Conservation (phyloP, 208 protist genomes). For the Crithidia sp. region DNA sequence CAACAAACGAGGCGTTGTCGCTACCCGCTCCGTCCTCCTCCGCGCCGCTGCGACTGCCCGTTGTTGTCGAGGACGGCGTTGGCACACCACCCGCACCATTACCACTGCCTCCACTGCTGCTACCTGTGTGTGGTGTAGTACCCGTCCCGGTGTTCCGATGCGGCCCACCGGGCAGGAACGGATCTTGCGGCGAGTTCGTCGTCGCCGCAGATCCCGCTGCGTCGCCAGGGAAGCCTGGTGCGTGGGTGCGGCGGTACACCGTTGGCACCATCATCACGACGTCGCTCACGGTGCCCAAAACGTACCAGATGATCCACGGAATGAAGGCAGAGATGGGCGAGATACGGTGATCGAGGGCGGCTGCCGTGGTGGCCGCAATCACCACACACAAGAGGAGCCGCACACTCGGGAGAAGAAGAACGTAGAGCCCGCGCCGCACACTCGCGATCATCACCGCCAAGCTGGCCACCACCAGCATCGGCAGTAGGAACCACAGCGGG, state of each 20-base stretch:
- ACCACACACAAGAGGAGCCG: conserved; percentile 24
- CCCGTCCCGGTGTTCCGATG: neutral
- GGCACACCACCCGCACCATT: neutral
- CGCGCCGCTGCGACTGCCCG: neutral
- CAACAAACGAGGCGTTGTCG: neutral
- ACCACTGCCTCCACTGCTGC: neutral
- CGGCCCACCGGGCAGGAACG: neutral
- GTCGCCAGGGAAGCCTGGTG: neutral
- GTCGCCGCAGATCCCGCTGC: conserved; percentile 1
- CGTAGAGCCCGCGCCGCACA: conserved; percentile 12
- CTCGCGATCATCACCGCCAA: conserved; percentile 22
- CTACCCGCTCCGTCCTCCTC: neutral
- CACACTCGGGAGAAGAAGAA: conserved; percentile 21
- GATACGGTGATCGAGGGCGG: conserved; percentile 44
- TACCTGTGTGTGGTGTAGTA: no score
- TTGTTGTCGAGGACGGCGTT: neutral
- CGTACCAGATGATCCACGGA: conserved; percentile 41
- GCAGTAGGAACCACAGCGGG: conserved; percentile 45
- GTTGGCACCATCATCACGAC: conserved; percentile 40
- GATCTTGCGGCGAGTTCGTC: conserved; percentile 2
- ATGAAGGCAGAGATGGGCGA: conserved; percentile 38
- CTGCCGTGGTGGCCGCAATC: conserved; percentile 41
- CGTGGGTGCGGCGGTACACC: conserved; percentile 30
- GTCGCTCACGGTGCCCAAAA: conserved; percentile 29
- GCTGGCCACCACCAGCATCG: conserved; percentile 34